Evolutionary conservation across 805 yeast species (phyloP).

Genomic region (Zygosaccharomyces bisporus): DNA sequence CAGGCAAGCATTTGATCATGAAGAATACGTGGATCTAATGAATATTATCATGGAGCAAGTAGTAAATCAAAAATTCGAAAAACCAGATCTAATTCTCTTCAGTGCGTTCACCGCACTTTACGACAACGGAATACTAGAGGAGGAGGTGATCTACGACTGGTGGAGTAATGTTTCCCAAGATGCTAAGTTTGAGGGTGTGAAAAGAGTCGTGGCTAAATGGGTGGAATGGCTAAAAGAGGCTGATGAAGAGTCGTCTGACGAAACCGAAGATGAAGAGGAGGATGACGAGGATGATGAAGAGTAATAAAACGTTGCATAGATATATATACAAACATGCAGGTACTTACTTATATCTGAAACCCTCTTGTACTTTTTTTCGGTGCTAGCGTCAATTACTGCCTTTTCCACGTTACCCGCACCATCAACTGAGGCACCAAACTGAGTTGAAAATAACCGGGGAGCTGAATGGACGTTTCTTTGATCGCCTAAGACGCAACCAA

Average conservation of each 20-base stretch:
- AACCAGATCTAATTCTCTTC: constrained; percentile 37
- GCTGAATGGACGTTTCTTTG: constrained; percentile 5
- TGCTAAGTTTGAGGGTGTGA: constrained; percentile 46
- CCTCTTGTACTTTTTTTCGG: not conserved
- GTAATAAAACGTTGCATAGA: not conserved
- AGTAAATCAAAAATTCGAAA: constrained; percentile 26
- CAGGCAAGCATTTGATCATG: constrained; percentile 79
- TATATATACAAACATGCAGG: constrained; percentile 2
- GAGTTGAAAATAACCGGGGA: constrained; percentile 2
- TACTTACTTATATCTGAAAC: not conserved
- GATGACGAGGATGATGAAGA: constrained; percentile 10
- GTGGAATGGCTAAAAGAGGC: constrained; percentile 86
- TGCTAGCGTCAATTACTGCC: not conserved
- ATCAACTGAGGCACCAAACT: constrained; percentile 6
- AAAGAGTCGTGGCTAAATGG: constrained; percentile 64
- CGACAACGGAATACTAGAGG: constrained; percentile 78
- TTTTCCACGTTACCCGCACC: constrained; percentile 3
- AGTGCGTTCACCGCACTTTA: constrained; percentile 58
- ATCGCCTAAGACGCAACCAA: constrained; percentile 2
- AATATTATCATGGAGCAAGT: constrained; percentile 39
- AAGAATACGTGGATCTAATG: constrained; percentile 73
- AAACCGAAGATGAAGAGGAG: constrained; percentile 46
- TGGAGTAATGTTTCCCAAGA: constrained; percentile 52
- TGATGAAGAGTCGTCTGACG: constrained; percentile 54
- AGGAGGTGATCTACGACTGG: constrained; percentile 77